Evolutionary conservation across 768 basidiomycete genomes (phyloP), one percentile per base, ranked within the genome.

Genomic region (Chalciporus pseudorubinellus): DNA sequence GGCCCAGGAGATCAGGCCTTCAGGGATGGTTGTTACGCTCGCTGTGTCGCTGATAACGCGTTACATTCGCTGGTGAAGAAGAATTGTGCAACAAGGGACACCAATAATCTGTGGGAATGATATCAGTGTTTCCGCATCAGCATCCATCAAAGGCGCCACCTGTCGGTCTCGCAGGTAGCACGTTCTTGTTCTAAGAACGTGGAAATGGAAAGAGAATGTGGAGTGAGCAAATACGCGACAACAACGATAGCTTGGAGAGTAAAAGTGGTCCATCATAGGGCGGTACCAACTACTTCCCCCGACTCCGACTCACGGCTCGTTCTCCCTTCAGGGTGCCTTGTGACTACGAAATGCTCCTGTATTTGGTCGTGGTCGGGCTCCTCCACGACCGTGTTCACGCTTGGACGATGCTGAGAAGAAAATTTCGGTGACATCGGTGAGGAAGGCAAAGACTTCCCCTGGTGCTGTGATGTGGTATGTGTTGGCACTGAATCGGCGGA

Each of bases 381-480:
- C 47, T 69, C 68, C 12, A 49, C 50, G 26, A 71, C 59, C 3
- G 59, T 70, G n/a, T 52, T 53, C 21, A 71, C 61, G 16, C 53
- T 49, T 12, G 52, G 55, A 10, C 51, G 57, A 22, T 48, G 43
- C 26, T 40, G 59, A 12, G 56, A 39, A 40, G 64, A 50, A 12
- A 58, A 12, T 10, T 10, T 2, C 6, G 29, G 10, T 31, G 29
- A 52, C 16, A 39, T 45, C 20, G 56, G 58, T 9, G 51, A 13
- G 9, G 48, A 40, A 16, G 57, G 36, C 13, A 50, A 28, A 21
- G 39, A 3, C 16, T 21, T 31, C 8, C 40, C 43, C 6, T 51
- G 49, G 21, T 51, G 49, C 11, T 50, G 56, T 19, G 22, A 26
- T 14, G 39, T 22, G 3, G 58, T 54, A 9, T 58, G 42, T 18